Evolutionary conservation across 1,139 yeast genomes (phyloP).

Genomic region (Insectozyma bohioensis): DNA sequence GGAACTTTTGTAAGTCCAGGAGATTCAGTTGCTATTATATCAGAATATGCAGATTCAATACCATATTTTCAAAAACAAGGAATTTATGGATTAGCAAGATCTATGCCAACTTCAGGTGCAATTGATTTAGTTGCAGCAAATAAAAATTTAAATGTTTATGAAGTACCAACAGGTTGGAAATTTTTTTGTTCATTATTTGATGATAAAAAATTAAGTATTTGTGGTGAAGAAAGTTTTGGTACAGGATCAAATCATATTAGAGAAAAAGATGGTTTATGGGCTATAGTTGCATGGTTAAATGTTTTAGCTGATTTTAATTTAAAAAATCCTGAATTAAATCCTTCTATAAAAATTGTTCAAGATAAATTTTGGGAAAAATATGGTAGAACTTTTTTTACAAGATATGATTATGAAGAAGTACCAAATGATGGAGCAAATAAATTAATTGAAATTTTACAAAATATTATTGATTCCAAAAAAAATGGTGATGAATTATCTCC

Average conservation of each 20-base stretch:
- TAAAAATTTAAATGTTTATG: slow-evolving; percentile 76
- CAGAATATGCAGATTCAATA: slow-evolving; percentile 84
- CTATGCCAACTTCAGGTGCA: slow-evolving; percentile 97
- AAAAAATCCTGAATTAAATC: slow-evolving; percentile 52
- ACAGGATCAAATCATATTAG: slow-evolving; percentile 97
- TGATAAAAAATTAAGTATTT: slow-evolving; percentile 86
- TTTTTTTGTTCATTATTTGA: slow-evolving; percentile 95
- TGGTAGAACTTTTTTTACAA: slow-evolving; percentile 97
- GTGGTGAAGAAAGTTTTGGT: slow-evolving; percentile 98
- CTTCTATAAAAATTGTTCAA: slow-evolving; percentile 75
- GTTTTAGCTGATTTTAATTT: slow-evolving; percentile 80
- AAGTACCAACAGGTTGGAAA: slow-evolving; percentile 99
- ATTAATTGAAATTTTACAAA: slow-evolving; percentile 58
- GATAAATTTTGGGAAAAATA: slow-evolving; percentile 85
- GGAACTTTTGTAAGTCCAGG: slow-evolving; percentile 97
- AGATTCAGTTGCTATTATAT: slow-evolving; percentile 95
- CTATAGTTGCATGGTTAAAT: slow-evolving; percentile 95
- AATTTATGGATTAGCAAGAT: slow-evolving; percentile 91
- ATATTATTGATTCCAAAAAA: slow-evolving; percentile 32
- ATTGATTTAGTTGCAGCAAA: slow-evolving; percentile 85
- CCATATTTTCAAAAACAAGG: slow-evolving; percentile 90
- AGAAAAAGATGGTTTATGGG: slow-evolving; percentile 98
- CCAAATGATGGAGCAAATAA: slow-evolving; percentile 71
- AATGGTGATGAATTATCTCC: slow-evolving; percentile 46
- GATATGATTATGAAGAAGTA: slow-evolving; percentile 91